Base-by-base conservation (phyloP, 78 protist species). In the Speleostelium caveatum region DNA sequence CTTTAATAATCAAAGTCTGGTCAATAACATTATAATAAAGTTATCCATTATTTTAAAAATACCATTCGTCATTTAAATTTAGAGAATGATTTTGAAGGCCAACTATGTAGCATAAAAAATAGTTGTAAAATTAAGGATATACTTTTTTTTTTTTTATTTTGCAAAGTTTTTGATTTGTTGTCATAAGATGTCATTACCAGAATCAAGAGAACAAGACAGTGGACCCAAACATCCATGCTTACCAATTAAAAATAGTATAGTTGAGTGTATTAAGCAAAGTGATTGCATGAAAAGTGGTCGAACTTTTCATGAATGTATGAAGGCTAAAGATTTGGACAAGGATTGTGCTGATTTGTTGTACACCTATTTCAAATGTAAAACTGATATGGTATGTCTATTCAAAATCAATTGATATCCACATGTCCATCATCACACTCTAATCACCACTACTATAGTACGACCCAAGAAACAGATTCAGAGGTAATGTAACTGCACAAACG, bases 391-490 rank as follows among this genome's bases (percentile, higher is more conserved):
- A 69, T 32, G 86, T 45, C 35, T 59, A 26, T 22, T 1, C 2
- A 32, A 51, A 21, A 0, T 7, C 26, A 16, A 76, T 41, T 14
- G 17, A 16, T 12, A 39, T 67, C 16, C 21, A 28, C 22, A 67
- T 24, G 12, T 7, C 4, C 8, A 42, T 67, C 7, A 76, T n/a
- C 32, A 24, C 2, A 1, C 36, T 6, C 2, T 35, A 1, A 36
- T 59, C 7, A 36, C 1, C n/a, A 38, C 32, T 38, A 10, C 5
- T 24, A 42, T 22, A 83, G 91, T 83, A 45, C 66, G 91, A 83
- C 21, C 26, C 80, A 39, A 83, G 91, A 69, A 83, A 59, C 60
- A 83, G 91, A 83, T 83, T 83, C 19, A 83, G 91, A 69, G 91
- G 91, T n/a, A 83, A 83, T 42, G 91, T 83, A 8, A 66, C 91